phyloP scores from a whole-genome alignment of 164 flowering plant genomes.

The Piper betle region DNA sequence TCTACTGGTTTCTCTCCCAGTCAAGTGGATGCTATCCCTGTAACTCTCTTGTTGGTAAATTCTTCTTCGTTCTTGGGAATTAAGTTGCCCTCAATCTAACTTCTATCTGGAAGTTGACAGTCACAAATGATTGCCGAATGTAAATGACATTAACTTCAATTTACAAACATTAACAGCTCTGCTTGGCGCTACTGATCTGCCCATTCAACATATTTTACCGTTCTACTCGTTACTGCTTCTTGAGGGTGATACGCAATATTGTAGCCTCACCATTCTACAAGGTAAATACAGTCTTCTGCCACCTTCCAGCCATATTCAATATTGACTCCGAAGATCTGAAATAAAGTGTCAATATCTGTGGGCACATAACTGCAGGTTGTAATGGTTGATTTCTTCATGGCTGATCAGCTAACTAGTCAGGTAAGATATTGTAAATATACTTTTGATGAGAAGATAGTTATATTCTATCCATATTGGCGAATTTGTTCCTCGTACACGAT shows the following conservation, averaged over 20 bases:
- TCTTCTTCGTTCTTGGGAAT: neutral
- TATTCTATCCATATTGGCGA: neutral
- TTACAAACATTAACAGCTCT: constrained; percentile 44
- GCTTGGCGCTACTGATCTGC: constrained; percentile 59
- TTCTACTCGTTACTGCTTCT: constrained; percentile 70
- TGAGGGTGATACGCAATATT: constrained; percentile 73
- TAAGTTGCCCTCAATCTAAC: neutral
- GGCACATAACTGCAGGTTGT: constrained; percentile 40
- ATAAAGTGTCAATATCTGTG: neutral
- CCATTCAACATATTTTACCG: constrained; percentile 82
- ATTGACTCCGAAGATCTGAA: neutral
- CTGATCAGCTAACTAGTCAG: constrained; percentile 99
- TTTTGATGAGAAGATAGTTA: neutral
- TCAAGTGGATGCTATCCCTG: constrained; percentile 76
- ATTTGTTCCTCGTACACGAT: no score
- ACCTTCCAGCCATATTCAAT: neutral
- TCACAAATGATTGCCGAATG: neutral
- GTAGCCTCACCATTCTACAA: constrained; percentile 85
- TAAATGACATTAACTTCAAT: no score
- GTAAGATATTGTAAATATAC: constrained; percentile 17
- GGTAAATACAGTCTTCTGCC: constrained; percentile 23
- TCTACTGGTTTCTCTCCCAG: constrained; percentile 39
- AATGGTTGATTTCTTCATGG: constrained; percentile 97
- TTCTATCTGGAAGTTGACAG: neutral
- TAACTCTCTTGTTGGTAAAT: constrained; percentile 59